These are phyloP conservation scores for Solanum sitiens DNA, from an alignment of 257 asterid genomes.

Conservation along the genomic window DNA sequence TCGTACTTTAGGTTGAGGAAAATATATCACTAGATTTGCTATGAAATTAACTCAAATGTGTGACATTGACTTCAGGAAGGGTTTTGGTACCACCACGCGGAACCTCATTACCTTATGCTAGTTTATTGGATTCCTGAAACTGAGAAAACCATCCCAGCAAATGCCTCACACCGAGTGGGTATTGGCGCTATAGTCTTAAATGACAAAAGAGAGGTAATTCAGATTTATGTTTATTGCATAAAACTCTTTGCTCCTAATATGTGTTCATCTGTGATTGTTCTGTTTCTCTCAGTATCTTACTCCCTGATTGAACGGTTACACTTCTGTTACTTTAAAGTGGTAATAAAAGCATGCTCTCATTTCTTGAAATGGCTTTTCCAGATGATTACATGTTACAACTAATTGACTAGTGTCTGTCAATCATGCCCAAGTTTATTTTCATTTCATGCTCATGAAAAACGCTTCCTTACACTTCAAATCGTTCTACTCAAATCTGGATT, in stretches of 20 bases:
- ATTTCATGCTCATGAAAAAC: not conserved
- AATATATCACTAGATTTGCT: not conserved
- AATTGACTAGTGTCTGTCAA: not conserved
- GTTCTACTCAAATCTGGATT: not conserved
- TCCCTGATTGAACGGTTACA: not conserved
- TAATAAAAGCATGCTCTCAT: not conserved
- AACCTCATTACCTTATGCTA: constrained; percentile 69
- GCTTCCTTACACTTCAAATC: not conserved
- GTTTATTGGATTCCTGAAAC: constrained; percentile 59
- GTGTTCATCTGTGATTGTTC: not conserved
- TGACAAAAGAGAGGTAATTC: constrained; percentile 60
- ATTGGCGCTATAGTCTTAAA: constrained; percentile 64
- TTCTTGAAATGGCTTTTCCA: not conserved
- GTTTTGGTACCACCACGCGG: constrained; percentile 71
- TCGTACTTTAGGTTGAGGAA: not conserved
- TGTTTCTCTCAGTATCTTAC: not conserved
- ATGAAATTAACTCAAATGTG: not conserved
- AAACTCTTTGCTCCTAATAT: not conserved
- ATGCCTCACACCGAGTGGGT: constrained; percentile 61
- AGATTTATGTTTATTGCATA: not conserved
- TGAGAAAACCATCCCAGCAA: constrained; percentile 48
- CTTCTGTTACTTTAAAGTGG: not conserved
- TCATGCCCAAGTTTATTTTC: not conserved
- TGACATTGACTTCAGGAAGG: constrained; percentile 47
- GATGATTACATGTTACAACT: not conserved